Base-by-base conservation (phyloP, 345 rosid species). In the Ceriops decandra region DNA sequence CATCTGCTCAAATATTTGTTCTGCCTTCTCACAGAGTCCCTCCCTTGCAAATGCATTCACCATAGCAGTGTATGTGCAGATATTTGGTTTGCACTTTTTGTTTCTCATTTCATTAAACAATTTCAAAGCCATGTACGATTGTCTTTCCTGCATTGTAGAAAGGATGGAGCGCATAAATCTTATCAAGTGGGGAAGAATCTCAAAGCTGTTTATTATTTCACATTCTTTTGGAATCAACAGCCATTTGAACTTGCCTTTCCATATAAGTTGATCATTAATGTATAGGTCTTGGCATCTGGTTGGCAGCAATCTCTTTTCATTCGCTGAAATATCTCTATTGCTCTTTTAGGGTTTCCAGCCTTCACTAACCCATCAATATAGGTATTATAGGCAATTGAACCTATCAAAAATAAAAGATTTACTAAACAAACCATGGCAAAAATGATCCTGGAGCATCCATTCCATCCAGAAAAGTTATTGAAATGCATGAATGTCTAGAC, bases 21-120 rank as follows among this genome's bases (percentile, higher is more conserved):
- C 93, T 2, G 98, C 98, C 80, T 89, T 93, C 77, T 93, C 92
- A 60, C 97, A 93, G 4, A 88, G 91, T 72, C 98, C 98, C 80
- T 89, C 96, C 77, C 97, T 86, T 68, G 98, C 98, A 81, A 90
- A 93, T 63, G 96, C 98, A 77, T 90, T 93, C 64, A 93, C 82
- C 5, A 93, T 82, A 35, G 83, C 92, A 19, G 97, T 90, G 66
- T 86, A 93, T 15, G 98, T 89, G 82, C 97, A 89, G 63, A 93
- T 93, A 73, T 93, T 89, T 2, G 90, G 96, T 76, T 83, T 93
- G 74, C 87, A 84, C 68, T 83, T 88, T 26, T 83, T 89, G 79
- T 82, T 84, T 76, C 81, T 84, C 98, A 93, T 93, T 81, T 93
- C 97, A 59, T 85, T 81, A 62, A 87, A 90, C 80, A 90, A 38